phyloP scores from a whole-genome alignment of 352 stramenopile genomes.

The Globisporangium yorkense region DNA sequence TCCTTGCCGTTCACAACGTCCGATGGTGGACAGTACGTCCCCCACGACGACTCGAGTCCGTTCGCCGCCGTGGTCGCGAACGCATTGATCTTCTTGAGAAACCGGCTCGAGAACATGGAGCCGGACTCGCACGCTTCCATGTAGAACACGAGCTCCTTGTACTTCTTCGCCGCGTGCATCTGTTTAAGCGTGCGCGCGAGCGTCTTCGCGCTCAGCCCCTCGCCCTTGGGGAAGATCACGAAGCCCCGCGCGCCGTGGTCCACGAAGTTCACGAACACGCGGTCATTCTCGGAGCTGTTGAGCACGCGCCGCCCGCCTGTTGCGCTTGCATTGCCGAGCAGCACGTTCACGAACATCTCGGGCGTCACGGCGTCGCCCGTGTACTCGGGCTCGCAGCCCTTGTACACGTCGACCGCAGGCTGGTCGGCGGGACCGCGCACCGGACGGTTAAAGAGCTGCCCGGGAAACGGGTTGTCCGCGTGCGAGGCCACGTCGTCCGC shows the following conservation, averaged over 20 bases:
- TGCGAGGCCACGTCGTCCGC: conserved; percentile 87
- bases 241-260: conserved; percentile 87
- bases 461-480: conserved; percentile 81
- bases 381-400: conserved; percentile 77
- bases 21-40: conserved; percentile 82
- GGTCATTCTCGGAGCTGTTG: conserved; percentile 72
- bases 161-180: conserved; percentile 84
- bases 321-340: conserved; percentile 65
- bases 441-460: conserved; percentile 87
- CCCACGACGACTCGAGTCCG: conserved; percentile 83
- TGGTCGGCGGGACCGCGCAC: conserved; percentile 27
- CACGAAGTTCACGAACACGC: conserved; percentile 92
- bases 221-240: conserved; percentile 73
- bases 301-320: conserved; percentile 76
- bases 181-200: conserved; percentile 60
- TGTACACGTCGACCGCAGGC: conserved; percentile 80
- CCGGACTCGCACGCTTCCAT: conserved; percentile 91
- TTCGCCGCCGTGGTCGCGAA: conserved; percentile 90
- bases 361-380: conserved; percentile 73
- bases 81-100: conserved; percentile 79
- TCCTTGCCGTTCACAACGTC: conserved; percentile 65
- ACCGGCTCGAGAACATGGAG: conserved; percentile 82
- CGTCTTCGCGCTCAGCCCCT: conserved; percentile 62
- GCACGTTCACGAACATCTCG: conserved; percentile 83
- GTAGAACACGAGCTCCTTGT: conserved; percentile 90